Evolutionary conservation across 1,284 basidiomycete species (phyloP).

Genomic region (Leccinum ponderosum): DNA sequence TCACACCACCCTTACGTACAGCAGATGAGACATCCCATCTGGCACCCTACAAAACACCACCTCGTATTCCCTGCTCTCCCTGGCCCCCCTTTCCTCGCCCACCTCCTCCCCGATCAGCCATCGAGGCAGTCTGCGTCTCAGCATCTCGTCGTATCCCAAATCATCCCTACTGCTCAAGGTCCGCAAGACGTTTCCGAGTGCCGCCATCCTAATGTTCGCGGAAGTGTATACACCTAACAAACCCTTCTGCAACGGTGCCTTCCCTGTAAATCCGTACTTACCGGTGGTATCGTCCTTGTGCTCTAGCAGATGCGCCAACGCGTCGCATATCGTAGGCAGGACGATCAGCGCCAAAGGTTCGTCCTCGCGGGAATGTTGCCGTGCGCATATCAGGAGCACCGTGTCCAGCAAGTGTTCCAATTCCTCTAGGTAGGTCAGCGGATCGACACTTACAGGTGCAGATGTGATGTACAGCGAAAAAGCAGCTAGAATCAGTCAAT

Average conservation of each 20-base stretch:
- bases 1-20: constrained; percentile 17
- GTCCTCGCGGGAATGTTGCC: constrained; percentile 43
- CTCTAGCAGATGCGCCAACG: constrained; percentile 41
- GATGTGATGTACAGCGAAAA: constrained; percentile 50
- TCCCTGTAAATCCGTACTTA: constrained; percentile 23
- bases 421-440: constrained; percentile 47
- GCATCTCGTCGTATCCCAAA: constrained; percentile 4
- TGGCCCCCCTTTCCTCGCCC: constrained; percentile 16
- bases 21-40: constrained; percentile 17
- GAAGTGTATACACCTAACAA: constrained; percentile 20
- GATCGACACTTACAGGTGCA: constrained; percentile 28
- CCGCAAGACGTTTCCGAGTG: constrained; percentile 36
- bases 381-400: constrained; percentile 46
- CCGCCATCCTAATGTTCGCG: constrained; percentile 53
- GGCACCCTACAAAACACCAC: constrained; percentile 21
- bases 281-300: constrained; percentile 32
- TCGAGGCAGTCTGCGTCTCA: constrained; percentile 16
- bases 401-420: constrained; percentile 56
- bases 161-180: constrained; percentile 12
- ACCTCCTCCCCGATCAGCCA: constrained; percentile 1
- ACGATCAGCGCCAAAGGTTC: constrained; percentile 50
- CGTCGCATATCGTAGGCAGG: constrained; percentile 49
- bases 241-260: background rate
- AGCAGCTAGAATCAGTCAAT: constrained; percentile 35
- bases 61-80: constrained; percentile 10